phyloP scores from a whole-genome alignment of 352 stramenopile genomes.

The Phytophthora colocasiae region DNA sequence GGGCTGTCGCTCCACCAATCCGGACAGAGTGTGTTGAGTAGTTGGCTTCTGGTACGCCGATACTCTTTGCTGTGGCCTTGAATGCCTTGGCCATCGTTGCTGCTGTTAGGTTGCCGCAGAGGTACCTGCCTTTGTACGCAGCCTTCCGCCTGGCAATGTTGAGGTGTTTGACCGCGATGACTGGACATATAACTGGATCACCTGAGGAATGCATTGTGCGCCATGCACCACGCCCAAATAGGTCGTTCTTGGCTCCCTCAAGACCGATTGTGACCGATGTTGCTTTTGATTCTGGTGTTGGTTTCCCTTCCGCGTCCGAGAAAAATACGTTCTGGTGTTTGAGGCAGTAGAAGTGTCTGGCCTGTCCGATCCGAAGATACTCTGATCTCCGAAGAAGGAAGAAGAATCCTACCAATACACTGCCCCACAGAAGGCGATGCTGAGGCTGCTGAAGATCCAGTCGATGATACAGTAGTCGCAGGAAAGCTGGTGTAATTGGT shows the following conservation, averaged over 20 bases:
- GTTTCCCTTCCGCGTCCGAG: conserved; percentile 6
- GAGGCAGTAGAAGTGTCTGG: conserved; percentile 22
- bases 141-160: not conserved
- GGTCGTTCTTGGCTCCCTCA: conserved; percentile 27
- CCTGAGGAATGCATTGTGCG: conserved; percentile 20
- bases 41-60: conserved; percentile 5
- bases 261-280: conserved; percentile 19
- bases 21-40: conserved; percentile 13
- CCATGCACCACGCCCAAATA: conserved; percentile 27
- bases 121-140: not conserved
- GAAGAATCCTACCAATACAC: conserved; percentile 31
- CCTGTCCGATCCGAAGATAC: conserved; percentile 9
- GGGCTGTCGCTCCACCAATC: conserved; percentile 2
- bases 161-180: conserved; percentile 5
- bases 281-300: not conserved
- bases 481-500: conserved; percentile 30
- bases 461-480: conserved; percentile 12
- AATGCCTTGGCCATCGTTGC: not conserved
- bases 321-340: conserved; percentile 15
- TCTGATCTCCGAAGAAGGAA: conserved; percentile 32
- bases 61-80: not conserved
- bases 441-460: conserved; percentile 6
- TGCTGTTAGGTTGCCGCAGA: conserved; percentile 3
- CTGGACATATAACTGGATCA: conserved; percentile 16
- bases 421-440: conserved; percentile 33